phyloP scores from a whole-genome alignment of 2,329 filamentous ascomycete species.

The Thermoascus crustaceus region DNA sequence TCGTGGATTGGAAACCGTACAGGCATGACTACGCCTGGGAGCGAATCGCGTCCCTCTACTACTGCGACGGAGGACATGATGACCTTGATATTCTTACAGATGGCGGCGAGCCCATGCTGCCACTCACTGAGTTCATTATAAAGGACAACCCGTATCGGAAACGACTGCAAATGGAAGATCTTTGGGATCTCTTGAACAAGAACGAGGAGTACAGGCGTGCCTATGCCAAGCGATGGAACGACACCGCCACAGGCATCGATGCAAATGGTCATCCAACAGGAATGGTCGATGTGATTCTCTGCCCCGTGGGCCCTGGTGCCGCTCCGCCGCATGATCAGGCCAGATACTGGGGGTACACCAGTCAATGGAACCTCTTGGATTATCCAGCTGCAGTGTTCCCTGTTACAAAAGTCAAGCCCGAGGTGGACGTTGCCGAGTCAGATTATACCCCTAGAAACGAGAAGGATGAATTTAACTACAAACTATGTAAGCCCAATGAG shows the following conservation, averaged over 20 bases:
- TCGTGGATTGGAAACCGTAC: conserved; percentile 33
- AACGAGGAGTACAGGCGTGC: conserved; percentile 38
- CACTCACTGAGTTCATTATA: conserved; percentile 52
- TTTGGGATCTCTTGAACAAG: conserved; percentile 34
- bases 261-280: conserved; percentile 14
- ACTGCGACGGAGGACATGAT: conserved; percentile 52
- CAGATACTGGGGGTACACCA: conserved; percentile 57
- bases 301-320: conserved; percentile 48
- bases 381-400: conserved; percentile 58
- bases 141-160: conserved; percentile 47
- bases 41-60: conserved; percentile 42
- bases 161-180: conserved; percentile 33
- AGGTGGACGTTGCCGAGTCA: conserved; percentile 32
- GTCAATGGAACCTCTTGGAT: conserved; percentile 62
- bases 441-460: conserved; percentile 34
- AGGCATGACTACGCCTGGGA: conserved; percentile 44
- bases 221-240: conserved; percentile 41
- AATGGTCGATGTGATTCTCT: conserved; percentile 51
- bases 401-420: conserved; percentile 38
- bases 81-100: conserved; percentile 43
- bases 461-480: conserved; percentile 41
- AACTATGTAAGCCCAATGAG: conserved; percentile 34
- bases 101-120: conserved; percentile 51
- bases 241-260: conserved; percentile 22
- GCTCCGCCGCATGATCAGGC: conserved; percentile 48